A percentile compares a stretch with the other conserved stretches of the same genome.
Conservation (phyloP, 495 filamentous ascomycete species). For the Pyrenula massariospora region DNA sequence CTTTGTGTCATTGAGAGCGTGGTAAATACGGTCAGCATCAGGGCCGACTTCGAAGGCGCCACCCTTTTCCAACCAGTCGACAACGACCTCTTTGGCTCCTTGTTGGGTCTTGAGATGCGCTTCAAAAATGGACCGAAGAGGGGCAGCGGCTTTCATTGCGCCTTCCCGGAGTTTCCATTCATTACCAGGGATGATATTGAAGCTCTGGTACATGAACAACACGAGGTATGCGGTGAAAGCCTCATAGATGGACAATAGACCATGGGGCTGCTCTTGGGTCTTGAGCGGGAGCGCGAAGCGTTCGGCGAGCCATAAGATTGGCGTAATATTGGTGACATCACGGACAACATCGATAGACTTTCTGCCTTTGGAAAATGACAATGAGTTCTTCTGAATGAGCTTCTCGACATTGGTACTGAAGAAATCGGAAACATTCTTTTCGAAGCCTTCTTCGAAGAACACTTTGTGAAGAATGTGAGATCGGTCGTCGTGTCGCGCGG, state of each 20-base stretch:
- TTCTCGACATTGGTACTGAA: constrained; percentile 17
- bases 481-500: constrained; percentile 17
- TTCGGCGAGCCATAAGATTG: constrained; percentile 1
- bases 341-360: constrained; percentile 28
- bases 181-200: constrained; percentile 1
- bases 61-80: neutral
- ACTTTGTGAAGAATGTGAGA: constrained; percentile 21
- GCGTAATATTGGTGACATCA: constrained; percentile 21
- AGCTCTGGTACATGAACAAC: neutral
- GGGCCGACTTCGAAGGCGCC: constrained; percentile 26
- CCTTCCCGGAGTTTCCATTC: constrained; percentile 19
- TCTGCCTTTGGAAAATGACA: constrained; percentile 16
- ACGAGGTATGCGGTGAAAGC: neutral
- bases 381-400: constrained; percentile 21
- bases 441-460: constrained; percentile 27
- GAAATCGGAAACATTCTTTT: constrained; percentile 20
- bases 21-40: constrained; percentile 20
- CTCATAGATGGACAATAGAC: neutral
- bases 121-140: constrained; percentile 19
- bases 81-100: neutral
- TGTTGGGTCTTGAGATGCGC: constrained; percentile 22
- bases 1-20: neutral
- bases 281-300: neutral
- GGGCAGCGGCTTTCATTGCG: constrained; percentile 9
- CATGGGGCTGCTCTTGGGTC: neutral